Percentiles rank a stretch among this genome's conserved stretches.
Conservation (phyloP, 2,329 filamentous ascomycete species). For the Xylaria sp. region DNA sequence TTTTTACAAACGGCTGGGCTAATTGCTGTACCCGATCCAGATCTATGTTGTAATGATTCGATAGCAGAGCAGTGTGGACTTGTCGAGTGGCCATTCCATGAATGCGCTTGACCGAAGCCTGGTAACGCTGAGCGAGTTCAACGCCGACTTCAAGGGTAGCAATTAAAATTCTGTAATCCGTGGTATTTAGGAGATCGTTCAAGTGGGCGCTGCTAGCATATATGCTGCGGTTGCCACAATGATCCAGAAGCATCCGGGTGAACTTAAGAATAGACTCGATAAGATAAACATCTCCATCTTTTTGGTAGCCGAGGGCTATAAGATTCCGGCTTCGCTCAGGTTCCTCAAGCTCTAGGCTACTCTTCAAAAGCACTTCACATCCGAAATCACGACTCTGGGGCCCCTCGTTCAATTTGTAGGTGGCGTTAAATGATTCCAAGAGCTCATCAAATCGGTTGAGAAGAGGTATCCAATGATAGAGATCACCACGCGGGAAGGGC, state of each 20-base stretch:
- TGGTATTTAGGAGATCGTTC: slow-evolving; percentile 89
- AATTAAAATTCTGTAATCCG: slow-evolving; percentile 81
- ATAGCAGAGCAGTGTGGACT: slow-evolving; percentile 78
- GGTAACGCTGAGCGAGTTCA: slow-evolving; percentile 90
- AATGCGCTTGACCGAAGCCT: slow-evolving; percentile 84
- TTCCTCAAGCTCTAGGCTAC: slow-evolving; percentile 59
- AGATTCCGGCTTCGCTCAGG: slow-evolving; percentile 61
- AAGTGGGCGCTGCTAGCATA: slow-evolving; percentile 94
- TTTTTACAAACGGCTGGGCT: slow-evolving; percentile 83
- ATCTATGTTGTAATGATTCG: slow-evolving; percentile 85
- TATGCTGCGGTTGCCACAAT: slow-evolving; percentile 95
- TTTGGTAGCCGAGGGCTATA: slow-evolving; percentile 69
- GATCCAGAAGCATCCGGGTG: slow-evolving; percentile 87
- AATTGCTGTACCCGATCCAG: slow-evolving; percentile 86
- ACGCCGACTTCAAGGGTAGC: slow-evolving; percentile 82
- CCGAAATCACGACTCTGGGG: slow-evolving; percentile 84
- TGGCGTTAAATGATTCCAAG: slow-evolving; percentile 81
- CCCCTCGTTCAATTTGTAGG: slow-evolving; percentile 82
- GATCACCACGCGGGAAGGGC: slow-evolving; percentile 94
- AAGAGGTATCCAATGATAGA: slow-evolving; percentile 97
- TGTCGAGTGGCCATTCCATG: slow-evolving; percentile 69
- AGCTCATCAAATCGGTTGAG: slow-evolving; percentile 94
- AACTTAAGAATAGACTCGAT: slow-evolving; percentile 85
- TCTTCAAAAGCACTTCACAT: slow-evolving; percentile 70
- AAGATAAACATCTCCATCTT: slow-evolving; percentile 83